Evolutionary conservation across 2,329 filamentous ascomycete genomes (phyloP).

Genomic region (Talaromyces sp.): DNA sequence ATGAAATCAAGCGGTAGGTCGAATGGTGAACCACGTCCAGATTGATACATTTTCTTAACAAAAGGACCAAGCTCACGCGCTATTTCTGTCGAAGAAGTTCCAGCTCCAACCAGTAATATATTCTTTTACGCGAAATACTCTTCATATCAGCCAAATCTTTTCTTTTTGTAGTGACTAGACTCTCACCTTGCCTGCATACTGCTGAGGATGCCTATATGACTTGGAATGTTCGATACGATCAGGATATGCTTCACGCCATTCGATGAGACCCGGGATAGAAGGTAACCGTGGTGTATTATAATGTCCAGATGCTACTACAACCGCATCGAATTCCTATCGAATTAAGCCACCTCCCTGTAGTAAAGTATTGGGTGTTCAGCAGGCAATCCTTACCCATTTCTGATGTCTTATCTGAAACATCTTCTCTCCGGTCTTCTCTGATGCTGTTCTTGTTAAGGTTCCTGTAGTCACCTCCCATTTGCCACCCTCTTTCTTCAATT

Average conservation of each 20-base stretch:
- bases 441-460: neutral
- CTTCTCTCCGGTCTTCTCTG: neutral
- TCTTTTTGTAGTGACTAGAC: slow-evolving; percentile 29
- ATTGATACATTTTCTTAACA: slow-evolving; percentile 50
- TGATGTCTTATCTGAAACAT: neutral
- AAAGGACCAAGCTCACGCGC: slow-evolving; percentile 49
- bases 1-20: slow-evolving; percentile 56
- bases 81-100: slow-evolving; percentile 55
- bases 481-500: slow-evolving; percentile 3
- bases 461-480: slow-evolving; percentile 5
- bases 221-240: slow-evolving; percentile 51
- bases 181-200: slow-evolving; percentile 54
- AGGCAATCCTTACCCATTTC: neutral
- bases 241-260: slow-evolving; percentile 47
- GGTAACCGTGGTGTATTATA: slow-evolving; percentile 52
- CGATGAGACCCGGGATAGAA: slow-evolving; percentile 46
- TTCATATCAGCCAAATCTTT: slow-evolving; percentile 19
- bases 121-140: slow-evolving; percentile 30
- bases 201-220: slow-evolving; percentile 44
- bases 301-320: slow-evolving; percentile 54
- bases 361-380: too few relatives aligned
- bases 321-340: slow-evolving; percentile 42
- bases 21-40: slow-evolving; percentile 58
- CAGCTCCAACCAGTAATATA: slow-evolving; percentile 54
- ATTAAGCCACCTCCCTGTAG: neutral